Evolutionary conservation across 2,329 filamentous ascomycete genomes (phyloP).

Genomic region (Xylaria sp.): DNA sequence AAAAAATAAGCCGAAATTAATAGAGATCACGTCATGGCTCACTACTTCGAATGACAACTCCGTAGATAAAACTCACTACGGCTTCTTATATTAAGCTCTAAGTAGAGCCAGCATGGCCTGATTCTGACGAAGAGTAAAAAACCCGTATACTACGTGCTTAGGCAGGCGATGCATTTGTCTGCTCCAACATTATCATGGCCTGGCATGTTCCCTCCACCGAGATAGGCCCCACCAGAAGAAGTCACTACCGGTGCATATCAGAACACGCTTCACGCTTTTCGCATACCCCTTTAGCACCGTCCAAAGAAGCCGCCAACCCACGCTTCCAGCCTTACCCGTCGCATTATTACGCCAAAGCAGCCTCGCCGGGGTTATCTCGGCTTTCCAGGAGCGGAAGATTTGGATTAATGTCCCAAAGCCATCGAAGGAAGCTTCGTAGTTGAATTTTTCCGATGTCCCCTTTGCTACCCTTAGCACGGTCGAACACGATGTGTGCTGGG

Average conservation of each 20-base stretch:
- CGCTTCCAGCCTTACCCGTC: background rate
- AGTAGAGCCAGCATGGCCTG: too few relatives aligned
- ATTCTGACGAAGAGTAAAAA: background rate
- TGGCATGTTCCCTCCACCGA: too few relatives aligned
- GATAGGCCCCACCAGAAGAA: background rate
- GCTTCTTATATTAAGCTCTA: too few relatives aligned
- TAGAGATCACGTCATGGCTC: too few relatives aligned
- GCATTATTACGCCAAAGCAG: background rate
- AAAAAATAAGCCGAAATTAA: too few relatives aligned
- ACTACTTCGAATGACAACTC: too few relatives aligned
- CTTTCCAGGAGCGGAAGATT: slow-evolving; percentile 35
- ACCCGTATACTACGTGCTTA: too few relatives aligned
- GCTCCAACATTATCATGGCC: too few relatives aligned
- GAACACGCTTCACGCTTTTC: background rate
- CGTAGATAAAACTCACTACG: too few relatives aligned
- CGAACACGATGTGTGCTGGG: slow-evolving; percentile 39
- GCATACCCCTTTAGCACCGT: background rate
- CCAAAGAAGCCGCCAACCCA: background rate
- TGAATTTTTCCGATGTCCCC: slow-evolving; percentile 42
- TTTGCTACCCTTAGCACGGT: slow-evolving; percentile 38
- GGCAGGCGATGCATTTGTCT: too few relatives aligned
- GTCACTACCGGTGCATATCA: background rate
- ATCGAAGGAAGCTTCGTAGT: slow-evolving; percentile 40
- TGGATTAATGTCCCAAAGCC: slow-evolving; percentile 40
- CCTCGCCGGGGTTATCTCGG: too few relatives aligned